Base-by-base conservation (phyloP, 2,329 filamentous ascomycete species). In the Calonectria pteridis region DNA sequence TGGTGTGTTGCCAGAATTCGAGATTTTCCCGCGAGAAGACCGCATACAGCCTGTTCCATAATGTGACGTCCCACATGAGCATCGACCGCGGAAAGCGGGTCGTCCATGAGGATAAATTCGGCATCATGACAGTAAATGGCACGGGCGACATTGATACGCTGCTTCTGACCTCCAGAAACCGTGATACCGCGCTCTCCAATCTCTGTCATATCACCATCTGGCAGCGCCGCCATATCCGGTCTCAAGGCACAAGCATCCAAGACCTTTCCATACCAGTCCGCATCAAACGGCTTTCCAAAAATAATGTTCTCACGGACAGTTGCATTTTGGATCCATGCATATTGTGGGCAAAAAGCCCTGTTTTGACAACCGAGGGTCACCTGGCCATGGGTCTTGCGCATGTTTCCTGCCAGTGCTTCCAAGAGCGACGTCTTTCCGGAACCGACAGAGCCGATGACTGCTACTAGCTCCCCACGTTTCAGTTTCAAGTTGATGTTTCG, bases 391-490 rank as follows among this genome's bases (percentile, higher is more conserved):
- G 55, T 70, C 40, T 62, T 63, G 31, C 53, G 67, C 9, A 91
- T 91, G 82, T 95, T 93, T 1, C 93, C 93, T 2, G 95, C 87
- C 37, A 95, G 90, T 0, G 93, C 89, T 0, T 92, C 88, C 11
- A 95, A 85, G 74, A 95, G 85, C 29, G 95, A 84, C 79, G 91
- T 93, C 84, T 95, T 95, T 6, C 93, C 93, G 14, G 91, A 90
- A 0, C 93, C 93, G 0, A 93, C 94, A 78, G 91, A 91, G 0
- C 93, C 93, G 13, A 92, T 92, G 26, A 95, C 89, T 13, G 94
- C 88, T 40, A 90, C 93, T 6, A 95, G 83, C 75, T 93, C 90
- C 29, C 89, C 88, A 14, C 55, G 67, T 10, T 31, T 29, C 10
- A 69, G n/a, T 20, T 51, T 51, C 18, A 69, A 49, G 18, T 63